These are phyloP conservation scores for Carpinus viminea DNA, from an alignment of 306 rosid species.

Conservation along the genomic window DNA sequence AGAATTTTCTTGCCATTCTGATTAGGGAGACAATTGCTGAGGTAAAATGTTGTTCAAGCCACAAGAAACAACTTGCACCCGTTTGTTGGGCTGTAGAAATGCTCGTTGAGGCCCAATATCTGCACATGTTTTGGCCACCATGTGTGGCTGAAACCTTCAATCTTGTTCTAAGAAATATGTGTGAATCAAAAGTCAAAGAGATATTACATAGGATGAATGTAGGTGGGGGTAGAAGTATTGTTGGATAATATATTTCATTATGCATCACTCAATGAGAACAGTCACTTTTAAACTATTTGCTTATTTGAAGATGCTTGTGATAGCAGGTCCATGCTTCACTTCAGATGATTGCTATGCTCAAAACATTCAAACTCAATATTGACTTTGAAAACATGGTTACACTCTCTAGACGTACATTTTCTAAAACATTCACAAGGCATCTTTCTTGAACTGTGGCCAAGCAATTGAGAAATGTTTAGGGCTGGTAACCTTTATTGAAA, in stretches of 20 bases:
- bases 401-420: too few species aligned
- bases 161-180: neutral
- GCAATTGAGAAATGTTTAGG: neutral
- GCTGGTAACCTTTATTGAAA: neutral
- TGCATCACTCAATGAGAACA: neutral
- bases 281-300: neutral
- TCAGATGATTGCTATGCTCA: neutral
- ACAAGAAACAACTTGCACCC: neutral
- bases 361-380: neutral
- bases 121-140: neutral
- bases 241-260: neutral
- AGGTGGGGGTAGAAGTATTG: neutral
- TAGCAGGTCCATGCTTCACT: neutral
- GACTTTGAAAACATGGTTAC: neutral
- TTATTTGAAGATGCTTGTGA: neutral
- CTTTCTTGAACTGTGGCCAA: too few species aligned
- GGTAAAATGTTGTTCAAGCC: neutral
- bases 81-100: neutral
- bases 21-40: neutral
- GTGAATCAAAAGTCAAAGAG: neutral
- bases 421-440: too few species aligned
- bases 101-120: neutral
- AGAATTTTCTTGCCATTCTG: neutral
- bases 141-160: neutral
- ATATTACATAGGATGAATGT: neutral